Conservation (phyloP, 192 early-diverging fungal genomes). For the Coemansia furcata region DNA sequence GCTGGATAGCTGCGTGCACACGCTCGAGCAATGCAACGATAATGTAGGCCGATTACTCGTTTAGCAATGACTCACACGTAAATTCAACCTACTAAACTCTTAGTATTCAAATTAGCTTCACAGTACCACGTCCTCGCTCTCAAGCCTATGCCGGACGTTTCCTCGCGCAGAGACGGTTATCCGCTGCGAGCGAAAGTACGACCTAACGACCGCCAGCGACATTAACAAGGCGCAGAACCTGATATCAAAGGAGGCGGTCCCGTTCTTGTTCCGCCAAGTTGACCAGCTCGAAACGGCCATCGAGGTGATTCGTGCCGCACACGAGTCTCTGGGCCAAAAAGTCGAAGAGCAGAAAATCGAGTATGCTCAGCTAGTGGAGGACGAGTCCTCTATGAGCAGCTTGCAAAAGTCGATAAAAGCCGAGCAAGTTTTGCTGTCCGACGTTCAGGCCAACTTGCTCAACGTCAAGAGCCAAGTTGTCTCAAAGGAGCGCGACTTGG, state of each 20-base stretch:
- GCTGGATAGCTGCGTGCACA: constrained; percentile 39
- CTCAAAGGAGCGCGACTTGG: constrained; percentile 50
- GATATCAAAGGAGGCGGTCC: constrained; percentile 52
- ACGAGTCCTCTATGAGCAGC: constrained; percentile 27
- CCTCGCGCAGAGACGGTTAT: constrained; percentile 47
- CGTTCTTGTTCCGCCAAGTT: constrained; percentile 53
- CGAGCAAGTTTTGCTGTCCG: constrained; percentile 27
- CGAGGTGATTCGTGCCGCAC: constrained; percentile 34
- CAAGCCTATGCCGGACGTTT: constrained; percentile 37
- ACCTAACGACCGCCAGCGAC: constrained; percentile 53
- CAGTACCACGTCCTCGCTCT: constrained; percentile 29
- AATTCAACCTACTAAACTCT: not conserved
- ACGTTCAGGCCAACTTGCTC: constrained; percentile 43
- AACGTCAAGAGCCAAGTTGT: constrained; percentile 39
- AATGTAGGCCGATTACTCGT: constrained; percentile 8
- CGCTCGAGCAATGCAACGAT: constrained; percentile 22
- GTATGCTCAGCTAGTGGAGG: constrained; percentile 33
- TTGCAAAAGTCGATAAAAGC: constrained; percentile 25
- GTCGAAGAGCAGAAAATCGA: constrained; percentile 38
- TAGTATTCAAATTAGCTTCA: constrained; percentile 22
- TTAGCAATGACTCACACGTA: not conserved
- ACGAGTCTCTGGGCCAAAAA: constrained; percentile 30
- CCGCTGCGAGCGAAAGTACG: constrained; percentile 45
- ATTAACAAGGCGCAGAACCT: constrained; percentile 48
- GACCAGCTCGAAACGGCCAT: constrained; percentile 50